Evolutionary conservation across 1,139 yeast genomes (phyloP).

Genomic region (Scheffersomyces titani): DNA sequence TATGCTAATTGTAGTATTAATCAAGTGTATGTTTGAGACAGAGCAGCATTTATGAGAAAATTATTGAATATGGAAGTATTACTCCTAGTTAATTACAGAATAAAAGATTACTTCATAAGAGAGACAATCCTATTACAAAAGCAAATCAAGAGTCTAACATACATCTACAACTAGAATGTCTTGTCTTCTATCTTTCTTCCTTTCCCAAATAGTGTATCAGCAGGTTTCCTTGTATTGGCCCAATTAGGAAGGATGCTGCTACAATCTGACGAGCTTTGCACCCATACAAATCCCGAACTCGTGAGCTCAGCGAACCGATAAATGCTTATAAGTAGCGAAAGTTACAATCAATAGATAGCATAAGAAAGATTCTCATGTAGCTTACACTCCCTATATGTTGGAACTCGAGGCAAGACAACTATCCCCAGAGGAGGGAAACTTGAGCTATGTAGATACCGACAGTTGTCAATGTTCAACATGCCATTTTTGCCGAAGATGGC

Average conservation of each 20-base stretch:
- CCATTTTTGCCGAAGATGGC: constrained; percentile 2
- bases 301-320: neutral
- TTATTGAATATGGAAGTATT: neutral
- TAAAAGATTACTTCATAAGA: too few species aligned
- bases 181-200: neutral
- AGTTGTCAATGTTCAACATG: constrained; percentile 20
- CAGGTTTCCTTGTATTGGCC: neutral
- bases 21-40: too few species aligned
- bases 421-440: neutral
- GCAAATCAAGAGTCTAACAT: neutral
- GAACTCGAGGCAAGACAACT: neutral
- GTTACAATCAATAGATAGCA: neutral
- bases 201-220: neutral
- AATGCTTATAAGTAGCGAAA: neutral
- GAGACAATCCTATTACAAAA: neutral
- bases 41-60: neutral
- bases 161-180: neutral
- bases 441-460: neutral
- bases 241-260: constrained; percentile 4
- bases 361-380: neutral
- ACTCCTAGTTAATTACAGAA: too few species aligned
- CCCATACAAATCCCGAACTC: neutral
- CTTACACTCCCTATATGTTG: neutral
- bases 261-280: neutral
- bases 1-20: too few species aligned